Evolutionary conservation across 129 eudicot species (phyloP).

Genomic region (carrot (Daucus carota)): DNA sequence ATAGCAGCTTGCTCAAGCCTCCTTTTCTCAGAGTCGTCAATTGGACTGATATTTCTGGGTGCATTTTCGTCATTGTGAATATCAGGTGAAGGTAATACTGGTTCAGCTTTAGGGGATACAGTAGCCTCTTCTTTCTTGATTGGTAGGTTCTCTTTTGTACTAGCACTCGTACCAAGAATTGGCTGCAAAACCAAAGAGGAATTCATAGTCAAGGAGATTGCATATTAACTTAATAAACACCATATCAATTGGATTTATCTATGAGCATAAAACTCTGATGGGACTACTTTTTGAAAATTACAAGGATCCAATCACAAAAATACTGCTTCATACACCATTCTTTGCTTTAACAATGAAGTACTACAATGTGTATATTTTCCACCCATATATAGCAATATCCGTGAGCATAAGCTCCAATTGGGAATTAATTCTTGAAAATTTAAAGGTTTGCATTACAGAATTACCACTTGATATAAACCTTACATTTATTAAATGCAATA

Average conservation of each 20-base stretch:
- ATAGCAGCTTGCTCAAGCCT: constrained; percentile 11
- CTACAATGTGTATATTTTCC: neutral
- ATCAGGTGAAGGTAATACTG: neutral
- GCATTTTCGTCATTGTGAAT: neutral
- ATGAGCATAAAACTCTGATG: neutral
- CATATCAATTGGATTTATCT: neutral
- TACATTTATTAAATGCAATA: neutral
- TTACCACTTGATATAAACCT: neutral
- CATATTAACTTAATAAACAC: neutral
- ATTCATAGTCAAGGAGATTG: neutral
- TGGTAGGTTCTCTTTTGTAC: neutral
- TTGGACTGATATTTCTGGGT: neutral
- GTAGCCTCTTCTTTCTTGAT: neutral
- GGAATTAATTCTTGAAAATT: neutral
- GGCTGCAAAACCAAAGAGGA: constrained; percentile 2
- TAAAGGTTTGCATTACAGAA: neutral
- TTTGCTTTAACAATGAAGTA: too few relatives aligned
- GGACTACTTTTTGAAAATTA: neutral
- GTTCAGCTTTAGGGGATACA: neutral
- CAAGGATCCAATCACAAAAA: neutral
- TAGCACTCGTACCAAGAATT: neutral
- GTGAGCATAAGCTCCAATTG: neutral
- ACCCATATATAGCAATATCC: neutral
- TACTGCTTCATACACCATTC: neutral
- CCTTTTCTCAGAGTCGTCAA: neutral